phyloP scores from a whole-genome alignment of 208 protist genomes.

The Leishmania lainsoni region DNA sequence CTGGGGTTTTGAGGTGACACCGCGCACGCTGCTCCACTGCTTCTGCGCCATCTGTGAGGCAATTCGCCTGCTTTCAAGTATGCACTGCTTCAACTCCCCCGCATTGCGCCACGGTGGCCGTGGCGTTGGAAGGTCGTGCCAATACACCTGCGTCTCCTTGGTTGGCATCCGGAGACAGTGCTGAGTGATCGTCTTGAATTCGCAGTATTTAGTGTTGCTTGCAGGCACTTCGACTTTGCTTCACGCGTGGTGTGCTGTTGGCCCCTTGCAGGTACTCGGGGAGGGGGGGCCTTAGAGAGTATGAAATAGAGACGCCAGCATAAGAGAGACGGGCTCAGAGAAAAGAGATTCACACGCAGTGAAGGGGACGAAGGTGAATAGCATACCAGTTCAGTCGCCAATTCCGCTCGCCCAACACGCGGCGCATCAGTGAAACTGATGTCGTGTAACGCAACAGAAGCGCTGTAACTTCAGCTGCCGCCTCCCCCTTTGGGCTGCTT shows the following conservation, averaged over 20 bases:
- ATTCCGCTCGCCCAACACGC: not conserved
- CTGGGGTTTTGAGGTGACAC: not conserved
- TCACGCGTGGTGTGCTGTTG: not conserved
- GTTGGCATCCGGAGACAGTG: slow-evolving; percentile 16
- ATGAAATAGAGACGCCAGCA: not conserved
- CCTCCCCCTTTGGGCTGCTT: not conserved
- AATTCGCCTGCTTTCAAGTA: slow-evolving; percentile 13
- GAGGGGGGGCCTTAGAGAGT: not conserved
- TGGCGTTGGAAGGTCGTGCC: slow-evolving; percentile 26
- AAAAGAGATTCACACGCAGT: not conserved
- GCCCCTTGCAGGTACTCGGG: not conserved
- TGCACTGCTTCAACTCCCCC: slow-evolving; percentile 15
- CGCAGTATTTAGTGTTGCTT: not conserved
- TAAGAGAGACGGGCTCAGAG: not conserved
- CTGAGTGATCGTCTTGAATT: not conserved
- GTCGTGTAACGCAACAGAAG: not conserved
- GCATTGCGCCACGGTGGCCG: slow-evolving; percentile 18
- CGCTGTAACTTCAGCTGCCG: not conserved
- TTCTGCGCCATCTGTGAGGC: not conserved
- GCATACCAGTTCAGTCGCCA: not conserved
- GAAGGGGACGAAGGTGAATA: not conserved
- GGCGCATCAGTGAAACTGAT: not conserved
- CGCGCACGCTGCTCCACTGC: not conserved
- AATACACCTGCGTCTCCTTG: slow-evolving; percentile 34
- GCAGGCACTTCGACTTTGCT: not conserved